These are phyloP conservation scores for Plantago ovata DNA, from an alignment of 257 asterid genomes.

Conservation along the genomic window DNA sequence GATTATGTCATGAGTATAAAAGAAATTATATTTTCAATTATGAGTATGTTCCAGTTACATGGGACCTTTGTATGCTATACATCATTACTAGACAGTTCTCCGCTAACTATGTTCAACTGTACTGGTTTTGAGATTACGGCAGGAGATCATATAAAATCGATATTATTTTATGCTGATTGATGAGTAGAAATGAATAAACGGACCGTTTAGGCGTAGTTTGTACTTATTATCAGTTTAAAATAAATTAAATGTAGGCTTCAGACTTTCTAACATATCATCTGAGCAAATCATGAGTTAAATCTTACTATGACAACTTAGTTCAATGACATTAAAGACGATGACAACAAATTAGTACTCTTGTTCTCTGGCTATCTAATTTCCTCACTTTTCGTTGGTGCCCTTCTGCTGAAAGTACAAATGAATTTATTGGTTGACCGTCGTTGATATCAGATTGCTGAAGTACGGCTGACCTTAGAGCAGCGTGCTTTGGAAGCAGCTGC, in stretches of 20 bases:
- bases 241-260: no score
- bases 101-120: background rate
- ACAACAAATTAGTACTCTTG: no score
- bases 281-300: no score
- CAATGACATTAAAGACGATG: no score
- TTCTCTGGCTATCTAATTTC: background rate
- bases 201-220: background rate
- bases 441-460: conserved; percentile 33
- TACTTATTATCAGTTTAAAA: no score
- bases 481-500: conserved; percentile 80
- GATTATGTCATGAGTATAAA: background rate
- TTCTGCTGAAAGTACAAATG: conserved; percentile 5
- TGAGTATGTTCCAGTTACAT: background rate
- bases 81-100: conserved; percentile 1
- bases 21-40: background rate
- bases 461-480: conserved; percentile 42
- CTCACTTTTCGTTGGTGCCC: background rate
- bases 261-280: no score
- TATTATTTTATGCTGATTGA: background rate
- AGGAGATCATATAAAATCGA: background rate
- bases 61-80: background rate
- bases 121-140: background rate
- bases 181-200: background rate
- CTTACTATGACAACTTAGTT: no score
- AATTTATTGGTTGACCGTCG: conserved; percentile 4